Conservation (phyloP, 2,329 filamentous ascomycete genomes). For the Pseudocercospora ulei region DNA sequence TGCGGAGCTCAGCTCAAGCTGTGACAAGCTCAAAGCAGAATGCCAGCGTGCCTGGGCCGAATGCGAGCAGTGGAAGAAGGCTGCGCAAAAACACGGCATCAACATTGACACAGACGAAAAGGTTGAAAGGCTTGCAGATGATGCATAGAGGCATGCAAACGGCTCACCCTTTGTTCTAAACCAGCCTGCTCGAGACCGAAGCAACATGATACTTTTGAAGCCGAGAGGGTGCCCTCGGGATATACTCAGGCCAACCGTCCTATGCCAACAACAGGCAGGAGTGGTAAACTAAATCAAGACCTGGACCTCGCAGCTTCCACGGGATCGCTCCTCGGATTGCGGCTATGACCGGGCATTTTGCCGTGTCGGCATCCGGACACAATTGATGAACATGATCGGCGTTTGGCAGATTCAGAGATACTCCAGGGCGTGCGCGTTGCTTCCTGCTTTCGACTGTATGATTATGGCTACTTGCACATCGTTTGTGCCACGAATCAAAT, state of each 20-base stretch:
- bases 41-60: slow-evolving; percentile 69
- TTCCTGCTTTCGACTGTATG: slow-evolving; percentile 1
- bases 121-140: slow-evolving; percentile 15
- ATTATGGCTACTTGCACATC: slow-evolving; percentile 6
- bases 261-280: no score
- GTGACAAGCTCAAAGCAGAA: slow-evolving; percentile 75
- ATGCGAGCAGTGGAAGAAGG: slow-evolving; percentile 67
- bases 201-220: no score
- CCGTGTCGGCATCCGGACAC: not conserved
- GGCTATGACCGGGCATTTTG: no score
- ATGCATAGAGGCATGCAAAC: no score
- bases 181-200: no score
- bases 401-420: slow-evolving; percentile 13
- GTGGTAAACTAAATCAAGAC: no score
- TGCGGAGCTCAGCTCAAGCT: slow-evolving; percentile 73
- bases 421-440: slow-evolving; percentile 11
- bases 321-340: no score
- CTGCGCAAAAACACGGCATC: slow-evolving; percentile 30
- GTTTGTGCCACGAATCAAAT: slow-evolving; percentile 11
- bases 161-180: no score
- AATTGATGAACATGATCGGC: slow-evolving; percentile 12
- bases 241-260: no score
- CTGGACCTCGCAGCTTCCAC: no score
- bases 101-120: slow-evolving; percentile 24
- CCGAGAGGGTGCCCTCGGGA: no score